Percentiles rank a stretch among this genome's conserved stretches.
Conservation (phyloP, 1,284 basidiomycete species). For the Moesziomyces antarcticus region DNA sequence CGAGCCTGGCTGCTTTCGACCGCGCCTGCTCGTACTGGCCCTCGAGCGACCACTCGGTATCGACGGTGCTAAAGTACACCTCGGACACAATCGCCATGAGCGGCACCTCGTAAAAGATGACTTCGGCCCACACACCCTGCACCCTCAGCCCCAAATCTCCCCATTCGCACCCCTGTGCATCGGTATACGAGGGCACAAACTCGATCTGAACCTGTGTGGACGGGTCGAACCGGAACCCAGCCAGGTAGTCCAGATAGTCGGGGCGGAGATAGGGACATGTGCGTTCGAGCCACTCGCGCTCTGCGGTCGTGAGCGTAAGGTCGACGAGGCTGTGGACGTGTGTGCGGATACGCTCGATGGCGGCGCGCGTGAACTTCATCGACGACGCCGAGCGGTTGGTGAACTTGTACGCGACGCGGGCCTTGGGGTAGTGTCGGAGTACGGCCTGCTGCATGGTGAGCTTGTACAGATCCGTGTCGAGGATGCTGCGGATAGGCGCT, state of each 20-base stretch:
- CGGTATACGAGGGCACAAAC: conserved; percentile 72
- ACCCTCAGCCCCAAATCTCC: conserved; percentile 82
- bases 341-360: conserved; percentile 75
- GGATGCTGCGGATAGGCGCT: conserved; percentile 72
- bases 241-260: conserved; percentile 82
- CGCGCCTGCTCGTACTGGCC: conserved; percentile 79
- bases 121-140: conserved; percentile 84
- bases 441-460: conserved; percentile 98
- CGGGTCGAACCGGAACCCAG: conserved; percentile 79
- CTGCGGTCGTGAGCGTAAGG: conserved; percentile 75
- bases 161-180: conserved; percentile 33
- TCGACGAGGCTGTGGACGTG: conserved; percentile 74
- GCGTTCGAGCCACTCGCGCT: conserved; percentile 77
- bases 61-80: conserved; percentile 77
- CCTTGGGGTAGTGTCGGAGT: conserved; percentile 79
- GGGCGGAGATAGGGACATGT: conserved; percentile 81
- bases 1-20: conserved; percentile 76
- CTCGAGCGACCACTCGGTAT: conserved; percentile 84
- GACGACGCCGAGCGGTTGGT: conserved; percentile 79
- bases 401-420: conserved; percentile 76
- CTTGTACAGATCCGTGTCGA: conserved; percentile 99
- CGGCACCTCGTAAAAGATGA: conserved; percentile 95
- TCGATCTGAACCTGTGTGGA: conserved; percentile 77
- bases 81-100: conserved; percentile 89
- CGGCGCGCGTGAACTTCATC: conserved; percentile 78